Conservation (phyloP, 768 basidiomycete species). For the Tylopilus vinaceipallidus region DNA sequence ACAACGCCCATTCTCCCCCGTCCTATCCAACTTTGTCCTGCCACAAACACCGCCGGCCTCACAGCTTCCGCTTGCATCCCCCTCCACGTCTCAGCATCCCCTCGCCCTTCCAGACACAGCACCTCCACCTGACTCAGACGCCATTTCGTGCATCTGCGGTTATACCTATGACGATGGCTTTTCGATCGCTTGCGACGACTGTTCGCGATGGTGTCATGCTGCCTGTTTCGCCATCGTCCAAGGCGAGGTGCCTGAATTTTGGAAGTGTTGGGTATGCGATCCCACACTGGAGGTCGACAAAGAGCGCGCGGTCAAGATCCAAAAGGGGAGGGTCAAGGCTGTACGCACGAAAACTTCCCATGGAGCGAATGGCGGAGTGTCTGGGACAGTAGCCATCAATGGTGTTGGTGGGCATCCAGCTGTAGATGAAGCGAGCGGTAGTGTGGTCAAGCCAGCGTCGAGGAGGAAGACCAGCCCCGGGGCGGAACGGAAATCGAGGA, state of each 20-base stretch:
- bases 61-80: slow-evolving; percentile 16
- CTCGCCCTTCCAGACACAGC: slow-evolving; percentile 15
- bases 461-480: slow-evolving; percentile 38
- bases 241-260: slow-evolving; percentile 67
- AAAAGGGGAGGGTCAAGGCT: slow-evolving; percentile 39
- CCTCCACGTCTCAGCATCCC: slow-evolving; percentile 23
- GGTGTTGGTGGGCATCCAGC: slow-evolving; percentile 10
- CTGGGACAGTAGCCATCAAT: slow-evolving; percentile 19
- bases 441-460: slow-evolving; percentile 26
- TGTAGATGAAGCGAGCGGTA: slow-evolving; percentile 17
- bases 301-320: slow-evolving; percentile 45
- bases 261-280: slow-evolving; percentile 70
- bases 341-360: slow-evolving; percentile 29
- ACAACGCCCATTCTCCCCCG: slow-evolving; percentile 22
- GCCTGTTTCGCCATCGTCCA: slow-evolving; percentile 68
- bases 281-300: slow-evolving; percentile 45
- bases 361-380: slow-evolving; percentile 19
- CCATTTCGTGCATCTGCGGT: slow-evolving; percentile 73
- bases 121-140: slow-evolving; percentile 40
- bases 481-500: slow-evolving; percentile 38
- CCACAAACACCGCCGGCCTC: slow-evolving; percentile 15
- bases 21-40: slow-evolving; percentile 6
- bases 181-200: slow-evolving; percentile 81
- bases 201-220: slow-evolving; percentile 81
- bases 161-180: slow-evolving; percentile 77